Evolutionary conservation across 371 early-diverging fungal species (phyloP).

Genomic region (Sporodiniella umbellata): DNA sequence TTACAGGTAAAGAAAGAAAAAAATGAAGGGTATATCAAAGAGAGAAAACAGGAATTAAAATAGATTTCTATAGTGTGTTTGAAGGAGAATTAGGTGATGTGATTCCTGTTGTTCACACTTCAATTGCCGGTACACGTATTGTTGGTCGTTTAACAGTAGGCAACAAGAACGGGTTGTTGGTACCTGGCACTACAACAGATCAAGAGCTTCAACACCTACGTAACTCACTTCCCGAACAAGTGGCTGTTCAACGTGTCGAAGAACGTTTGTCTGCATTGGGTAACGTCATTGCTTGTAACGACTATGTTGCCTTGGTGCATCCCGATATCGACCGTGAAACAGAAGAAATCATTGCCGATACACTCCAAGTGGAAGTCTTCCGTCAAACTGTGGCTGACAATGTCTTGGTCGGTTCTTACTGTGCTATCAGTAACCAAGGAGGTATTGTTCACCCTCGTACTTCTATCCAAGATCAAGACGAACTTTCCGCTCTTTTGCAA

Average conservation of each 20-base stretch:
- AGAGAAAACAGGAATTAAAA: neutral
- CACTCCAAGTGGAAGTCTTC: conserved; percentile 98
- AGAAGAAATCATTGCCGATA: conserved; percentile 98
- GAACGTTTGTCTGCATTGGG: conserved; percentile 99
- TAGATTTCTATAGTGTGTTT: conserved; percentile 70
- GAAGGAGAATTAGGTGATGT: conserved; percentile 94
- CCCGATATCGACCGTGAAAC: conserved; percentile 99
- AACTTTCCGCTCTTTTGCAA: conserved; percentile 96
- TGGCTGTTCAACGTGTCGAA: conserved; percentile 96
- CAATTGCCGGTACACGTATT: conserved; percentile 98
- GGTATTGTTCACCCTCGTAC: conserved; percentile 98
- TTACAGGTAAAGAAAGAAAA: conserved; percentile 72
- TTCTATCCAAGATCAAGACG: conserved; percentile 96
- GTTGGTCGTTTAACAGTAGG: conserved; percentile 95
- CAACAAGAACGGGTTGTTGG: conserved; percentile 96
- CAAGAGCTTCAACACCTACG: conserved; percentile 99
- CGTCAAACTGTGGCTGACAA: conserved; percentile 98
- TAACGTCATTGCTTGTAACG: conserved; percentile 99
- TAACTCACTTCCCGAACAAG: conserved; percentile 95
- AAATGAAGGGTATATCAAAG: neutral
- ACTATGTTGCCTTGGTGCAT: conserved; percentile 99
- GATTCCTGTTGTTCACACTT: conserved; percentile 98
- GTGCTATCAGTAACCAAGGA: conserved; percentile 97
- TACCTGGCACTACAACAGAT: conserved; percentile 98
- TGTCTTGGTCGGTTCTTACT: conserved; percentile 98